Conservation (phyloP, 306 rosid genomes). For the Rubus idaeus region DNA sequence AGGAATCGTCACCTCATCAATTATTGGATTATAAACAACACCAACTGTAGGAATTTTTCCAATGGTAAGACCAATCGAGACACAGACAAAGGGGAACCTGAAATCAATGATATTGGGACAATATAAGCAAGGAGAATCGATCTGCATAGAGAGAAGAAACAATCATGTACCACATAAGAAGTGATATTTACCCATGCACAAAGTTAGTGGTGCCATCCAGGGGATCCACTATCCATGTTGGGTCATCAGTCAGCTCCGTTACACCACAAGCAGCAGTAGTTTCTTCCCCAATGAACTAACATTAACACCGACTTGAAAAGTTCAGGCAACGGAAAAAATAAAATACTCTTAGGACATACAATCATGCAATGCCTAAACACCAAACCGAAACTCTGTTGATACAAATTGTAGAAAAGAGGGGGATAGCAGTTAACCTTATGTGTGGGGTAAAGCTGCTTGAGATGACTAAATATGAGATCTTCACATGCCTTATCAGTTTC, state of each 20-base stretch:
- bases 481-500: slow-evolving; percentile 99
- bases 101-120: slow-evolving; percentile 16
- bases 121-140: slow-evolving; percentile 4
- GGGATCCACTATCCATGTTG: slow-evolving; percentile 99
- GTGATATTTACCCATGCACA: slow-evolving; percentile 76
- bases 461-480: slow-evolving; percentile 80
- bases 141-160: slow-evolving; percentile 16
- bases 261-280: slow-evolving; percentile 85
- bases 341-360: not conserved
- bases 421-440: slow-evolving; percentile 60
- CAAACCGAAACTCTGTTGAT: slow-evolving; percentile 11
- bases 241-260: slow-evolving; percentile 90
- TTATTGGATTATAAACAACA: slow-evolving; percentile 94
- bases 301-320: slow-evolving; percentile 15
- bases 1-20: slow-evolving; percentile 69
- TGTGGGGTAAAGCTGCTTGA: slow-evolving; percentile 71
- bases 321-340: slow-evolving; percentile 12
- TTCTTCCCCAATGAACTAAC: slow-evolving; percentile 95
- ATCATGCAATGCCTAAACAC: not conserved
- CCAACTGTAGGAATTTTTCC: slow-evolving; percentile 78
- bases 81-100: slow-evolving; percentile 94
- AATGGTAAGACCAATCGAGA: slow-evolving; percentile 94
- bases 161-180: slow-evolving; percentile 26
- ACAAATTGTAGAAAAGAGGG: slow-evolving; percentile 10
- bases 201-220: slow-evolving; percentile 97